Conservation (phyloP, 2,329 filamentous ascomycete genomes). For the Tolypocladium ophioglossoides region DNA sequence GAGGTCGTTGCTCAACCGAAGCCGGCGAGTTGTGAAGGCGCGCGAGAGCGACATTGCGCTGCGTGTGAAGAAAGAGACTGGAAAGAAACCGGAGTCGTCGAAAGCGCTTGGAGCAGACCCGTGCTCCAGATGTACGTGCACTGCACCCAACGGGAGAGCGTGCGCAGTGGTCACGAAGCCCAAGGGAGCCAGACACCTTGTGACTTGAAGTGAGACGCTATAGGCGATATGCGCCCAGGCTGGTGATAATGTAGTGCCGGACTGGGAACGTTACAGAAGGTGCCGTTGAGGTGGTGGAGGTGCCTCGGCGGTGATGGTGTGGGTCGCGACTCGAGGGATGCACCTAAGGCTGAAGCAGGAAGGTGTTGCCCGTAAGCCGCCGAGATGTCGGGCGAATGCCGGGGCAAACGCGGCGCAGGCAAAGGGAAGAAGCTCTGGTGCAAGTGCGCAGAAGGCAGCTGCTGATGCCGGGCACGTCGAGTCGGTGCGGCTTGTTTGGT, state of each 20-base stretch:
- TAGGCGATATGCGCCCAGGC: neutral
- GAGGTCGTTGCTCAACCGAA: conserved; percentile 38
- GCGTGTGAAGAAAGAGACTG: conserved; percentile 2
- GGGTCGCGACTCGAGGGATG: neutral
- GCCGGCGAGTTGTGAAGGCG: conserved; percentile 61
- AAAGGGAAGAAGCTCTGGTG: neutral
- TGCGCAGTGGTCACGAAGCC: neutral
- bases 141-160: neutral
- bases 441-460: neutral
- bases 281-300: neutral
- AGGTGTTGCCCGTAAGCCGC: conserved; percentile 5
- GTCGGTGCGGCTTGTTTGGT: neutral
- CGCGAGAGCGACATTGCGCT: conserved; percentile 47
- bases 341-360: conserved; percentile 6
- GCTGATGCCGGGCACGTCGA: neutral
- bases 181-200: neutral
- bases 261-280: conserved; percentile 7
- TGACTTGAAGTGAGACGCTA: neutral
- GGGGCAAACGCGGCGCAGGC: neutral
- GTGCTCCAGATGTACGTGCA: neutral
- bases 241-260: neutral
- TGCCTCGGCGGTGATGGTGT: neutral
- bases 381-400: neutral
- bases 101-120: neutral
- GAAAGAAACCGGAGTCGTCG: neutral